Percentiles rank a stretch among this genome's conserved stretches.
Conservation (phyloP, 73 alveolate genomes). For the Paramecium caudatum region DNA sequence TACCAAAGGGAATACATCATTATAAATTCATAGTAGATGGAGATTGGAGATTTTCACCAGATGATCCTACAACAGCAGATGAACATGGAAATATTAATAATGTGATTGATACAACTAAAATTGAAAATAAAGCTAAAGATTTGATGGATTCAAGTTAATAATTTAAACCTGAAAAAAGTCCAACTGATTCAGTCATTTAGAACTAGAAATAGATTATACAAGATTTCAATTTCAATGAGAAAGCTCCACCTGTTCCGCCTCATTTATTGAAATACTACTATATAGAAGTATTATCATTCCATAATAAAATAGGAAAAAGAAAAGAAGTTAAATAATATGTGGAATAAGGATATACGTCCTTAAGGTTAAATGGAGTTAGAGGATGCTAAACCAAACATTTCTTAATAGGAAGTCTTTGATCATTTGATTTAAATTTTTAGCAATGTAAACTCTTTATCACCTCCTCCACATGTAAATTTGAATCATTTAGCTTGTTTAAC, state of each 20-base stretch:
- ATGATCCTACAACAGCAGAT: conserved; percentile 90
- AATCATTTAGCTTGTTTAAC: conserved; percentile 70
- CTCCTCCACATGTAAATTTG: conserved; percentile 62
- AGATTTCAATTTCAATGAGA: conserved; percentile 67
- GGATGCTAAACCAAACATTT: conserved; percentile 42
- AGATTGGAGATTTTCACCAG: conserved; percentile 98
- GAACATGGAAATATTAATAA: conserved; percentile 90
- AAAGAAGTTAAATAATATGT: conserved; percentile 28
- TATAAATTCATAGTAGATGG: conserved; percentile 97
- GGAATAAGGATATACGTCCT: conserved; percentile 51
- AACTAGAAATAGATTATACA: neutral
- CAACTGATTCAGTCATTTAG: conserved; percentile 19
- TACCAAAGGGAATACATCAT: conserved; percentile 87
- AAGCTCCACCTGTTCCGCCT: conserved; percentile 78
- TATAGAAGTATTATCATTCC: conserved; percentile 9
- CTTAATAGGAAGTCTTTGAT: conserved; percentile 70
- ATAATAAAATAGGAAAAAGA: conserved; percentile 53
- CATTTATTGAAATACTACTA: conserved; percentile 63
- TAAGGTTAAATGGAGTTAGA: conserved; percentile 70
- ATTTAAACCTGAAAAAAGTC: conserved; percentile 37
- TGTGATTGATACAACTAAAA: conserved; percentile 84
- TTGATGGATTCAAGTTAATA: conserved; percentile 72
- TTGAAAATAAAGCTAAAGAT: conserved; percentile 68
- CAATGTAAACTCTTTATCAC: conserved; percentile 72
- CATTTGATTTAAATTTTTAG: conserved; percentile 63